Conservation (phyloP, 2,329 filamentous ascomycete species). For the Arthrinium puccinioides region DNA sequence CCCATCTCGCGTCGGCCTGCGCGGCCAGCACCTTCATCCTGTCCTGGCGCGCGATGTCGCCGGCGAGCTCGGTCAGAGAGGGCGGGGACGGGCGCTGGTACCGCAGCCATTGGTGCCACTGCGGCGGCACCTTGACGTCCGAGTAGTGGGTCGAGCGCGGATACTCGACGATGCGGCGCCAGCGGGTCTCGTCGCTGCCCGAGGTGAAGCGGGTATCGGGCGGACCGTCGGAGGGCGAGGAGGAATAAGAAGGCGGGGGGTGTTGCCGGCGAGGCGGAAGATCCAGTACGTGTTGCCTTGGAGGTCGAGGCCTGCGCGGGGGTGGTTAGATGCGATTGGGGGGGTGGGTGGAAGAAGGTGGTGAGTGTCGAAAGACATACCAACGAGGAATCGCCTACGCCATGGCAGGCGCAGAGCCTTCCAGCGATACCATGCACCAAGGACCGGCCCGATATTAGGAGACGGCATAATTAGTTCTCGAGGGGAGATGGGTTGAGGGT, state of each 20-base stretch:
- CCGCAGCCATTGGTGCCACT: conserved; percentile 65
- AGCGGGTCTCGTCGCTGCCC: conserved; percentile 30
- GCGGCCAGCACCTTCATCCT: conserved; percentile 50
- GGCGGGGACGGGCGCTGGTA: conserved; percentile 50
- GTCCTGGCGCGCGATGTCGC: conserved; percentile 44
- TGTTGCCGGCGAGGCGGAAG: conserved; percentile 43
- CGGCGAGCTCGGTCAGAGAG: conserved; percentile 46
- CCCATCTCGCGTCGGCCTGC: conserved; percentile 57
- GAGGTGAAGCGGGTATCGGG: conserved; percentile 10
- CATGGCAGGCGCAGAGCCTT: conserved; percentile 56
- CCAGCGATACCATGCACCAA: conserved; percentile 51
- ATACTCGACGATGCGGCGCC: conserved; percentile 57
- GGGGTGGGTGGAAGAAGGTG: conserved; percentile 1
- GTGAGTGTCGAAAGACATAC: conserved; percentile 30
- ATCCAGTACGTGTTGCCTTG: conserved; percentile 64
- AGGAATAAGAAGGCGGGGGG: no score
- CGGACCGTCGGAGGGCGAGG: conserved; percentile 8
- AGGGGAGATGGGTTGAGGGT: no score
- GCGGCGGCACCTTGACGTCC: conserved; percentile 49
- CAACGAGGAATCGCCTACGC: conserved; percentile 56
- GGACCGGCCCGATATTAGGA: conserved; percentile 28
- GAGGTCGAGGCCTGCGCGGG: conserved; percentile 50
- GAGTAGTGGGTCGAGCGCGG: conserved; percentile 45
- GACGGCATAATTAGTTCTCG: conserved; percentile 27
- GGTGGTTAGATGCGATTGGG: neutral